Percentiles rank a stretch among this genome's conserved stretches.
These are phyloP conservation scores for Epichloe baconii DNA, from an alignment of 2,329 filamentous ascomycete genomes.

Conservation along the genomic window DNA sequence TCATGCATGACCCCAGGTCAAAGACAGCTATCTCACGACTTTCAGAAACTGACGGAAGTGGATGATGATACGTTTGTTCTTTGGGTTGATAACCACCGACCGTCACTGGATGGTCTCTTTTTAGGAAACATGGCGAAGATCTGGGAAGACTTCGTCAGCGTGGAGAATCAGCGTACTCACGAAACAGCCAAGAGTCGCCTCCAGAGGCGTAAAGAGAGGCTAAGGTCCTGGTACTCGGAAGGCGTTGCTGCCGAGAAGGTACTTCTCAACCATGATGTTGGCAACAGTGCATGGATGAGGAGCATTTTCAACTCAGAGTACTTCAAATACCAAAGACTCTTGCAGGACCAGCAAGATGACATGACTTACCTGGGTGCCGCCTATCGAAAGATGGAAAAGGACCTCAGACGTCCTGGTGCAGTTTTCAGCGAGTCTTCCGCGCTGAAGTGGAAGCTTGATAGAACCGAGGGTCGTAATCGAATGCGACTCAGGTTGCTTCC, in stretches of 20 bases:
- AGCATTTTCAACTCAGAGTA: conserved; percentile 91
- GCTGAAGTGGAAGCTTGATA: conserved; percentile 81
- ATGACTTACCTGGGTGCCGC: conserved; percentile 61
- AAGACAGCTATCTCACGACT: conserved; percentile 57
- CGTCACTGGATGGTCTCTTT: conserved; percentile 70
- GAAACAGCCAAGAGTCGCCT: conserved; percentile 61
- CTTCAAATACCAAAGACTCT: conserved; percentile 74
- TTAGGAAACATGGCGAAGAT: conserved; percentile 64
- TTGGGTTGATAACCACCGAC: conserved; percentile 77
- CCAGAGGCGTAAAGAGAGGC: conserved; percentile 64
- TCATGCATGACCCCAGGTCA: conserved; percentile 60
- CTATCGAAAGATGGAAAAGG: conserved; percentile 66
- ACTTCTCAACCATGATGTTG: conserved; percentile 70
- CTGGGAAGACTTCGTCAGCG: conserved; percentile 78
- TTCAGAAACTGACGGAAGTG: conserved; percentile 72
- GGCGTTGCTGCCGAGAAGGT: conserved; percentile 56
- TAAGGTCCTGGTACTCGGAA: conserved; percentile 68
- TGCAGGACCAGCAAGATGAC: conserved; percentile 92
- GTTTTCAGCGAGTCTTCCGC: conserved; percentile 55
- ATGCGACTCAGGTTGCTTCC: conserved; percentile 84
- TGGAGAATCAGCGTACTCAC: conserved; percentile 69
- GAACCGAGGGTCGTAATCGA: conserved; percentile 87
- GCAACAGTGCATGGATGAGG: conserved; percentile 83
- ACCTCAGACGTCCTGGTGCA: conserved; percentile 67
- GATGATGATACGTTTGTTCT: conserved; percentile 78